Percentiles rank a stretch among this genome's conserved stretches.
These are phyloP conservation scores for Fusarium tanahbumbuense DNA, from an alignment of 2,329 filamentous ascomycete species.

Conservation along the genomic window DNA sequence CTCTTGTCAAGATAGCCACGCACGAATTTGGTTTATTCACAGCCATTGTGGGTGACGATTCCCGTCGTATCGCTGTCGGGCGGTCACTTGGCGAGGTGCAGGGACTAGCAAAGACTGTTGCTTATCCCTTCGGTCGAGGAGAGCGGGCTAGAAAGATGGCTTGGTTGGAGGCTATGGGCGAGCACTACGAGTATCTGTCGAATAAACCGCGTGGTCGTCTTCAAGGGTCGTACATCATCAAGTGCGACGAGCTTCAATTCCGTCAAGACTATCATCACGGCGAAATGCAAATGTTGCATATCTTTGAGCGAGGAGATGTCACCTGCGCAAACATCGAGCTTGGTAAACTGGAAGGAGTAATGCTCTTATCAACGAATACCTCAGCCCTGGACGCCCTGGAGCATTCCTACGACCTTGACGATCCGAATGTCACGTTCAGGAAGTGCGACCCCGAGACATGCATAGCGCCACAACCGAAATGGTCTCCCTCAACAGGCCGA, in stretches of 20 bases:
- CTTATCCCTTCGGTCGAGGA: not conserved
- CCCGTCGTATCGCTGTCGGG: not conserved
- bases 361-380: not conserved
- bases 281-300: not conserved
- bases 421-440: not conserved
- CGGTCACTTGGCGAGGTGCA: not conserved
- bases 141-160: not conserved
- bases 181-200: not conserved
- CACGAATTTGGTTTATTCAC: not conserved
- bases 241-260: not conserved
- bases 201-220: not conserved
- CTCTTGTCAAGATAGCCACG: not conserved
- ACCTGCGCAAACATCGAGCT: not conserved
- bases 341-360: not conserved
- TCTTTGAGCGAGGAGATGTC: not conserved
- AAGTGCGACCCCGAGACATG: not conserved
- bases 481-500: not conserved
- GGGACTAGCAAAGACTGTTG: not conserved
- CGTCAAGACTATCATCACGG: not conserved
- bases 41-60: not conserved
- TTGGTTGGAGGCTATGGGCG: not conserved
- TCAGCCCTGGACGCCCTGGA: not conserved
- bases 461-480: not conserved
- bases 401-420: not conserved
- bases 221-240: not conserved